These are phyloP conservation scores for Thermothelomyces thermophilus DNA, from an alignment of 2,329 filamentous ascomycete species.

Conservation along the genomic window DNA sequence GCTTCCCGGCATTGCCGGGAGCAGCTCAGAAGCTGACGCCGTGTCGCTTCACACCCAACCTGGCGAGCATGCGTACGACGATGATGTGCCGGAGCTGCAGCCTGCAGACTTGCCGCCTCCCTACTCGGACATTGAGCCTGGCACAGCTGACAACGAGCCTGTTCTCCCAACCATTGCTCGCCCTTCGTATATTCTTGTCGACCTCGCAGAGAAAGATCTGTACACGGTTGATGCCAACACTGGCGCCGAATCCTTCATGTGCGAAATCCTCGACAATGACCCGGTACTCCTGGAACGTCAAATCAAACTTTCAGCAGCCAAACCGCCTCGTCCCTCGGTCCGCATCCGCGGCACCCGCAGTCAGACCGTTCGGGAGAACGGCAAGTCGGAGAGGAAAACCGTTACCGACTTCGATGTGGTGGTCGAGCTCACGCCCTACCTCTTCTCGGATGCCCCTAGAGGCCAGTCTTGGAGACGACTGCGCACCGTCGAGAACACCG, in stretches of 20 bases:
- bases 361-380: constrained; percentile 38
- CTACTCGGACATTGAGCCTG: constrained; percentile 35
- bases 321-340: constrained; percentile 49
- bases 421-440: constrained; percentile 53
- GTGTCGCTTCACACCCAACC: constrained; percentile 28
- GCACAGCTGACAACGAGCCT: constrained; percentile 21
- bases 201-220: not conserved
- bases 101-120: constrained; percentile 40
- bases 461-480: constrained; percentile 38
- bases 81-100: constrained; percentile 32
- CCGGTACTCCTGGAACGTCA: constrained; percentile 38
- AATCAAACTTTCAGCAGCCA: constrained; percentile 37
- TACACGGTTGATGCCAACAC: constrained; percentile 28
- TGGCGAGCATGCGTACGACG: constrained; percentile 31
- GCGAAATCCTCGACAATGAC: constrained; percentile 40
- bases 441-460: constrained; percentile 41
- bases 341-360: constrained; percentile 48
- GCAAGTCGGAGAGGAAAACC: constrained; percentile 40
- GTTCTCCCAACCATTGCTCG: constrained; percentile 24
- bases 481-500: constrained; percentile 49
- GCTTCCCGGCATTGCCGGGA: constrained; percentile 12
- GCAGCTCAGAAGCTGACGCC: constrained; percentile 23
- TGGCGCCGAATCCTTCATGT: constrained; percentile 38
- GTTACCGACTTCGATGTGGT: constrained; percentile 54
- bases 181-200: constrained; percentile 9